Evolutionary conservation across 768 basidiomycete genomes (phyloP), one percentile per base, ranked within the genome.

Genomic region (Coprinopsis sp.): DNA sequence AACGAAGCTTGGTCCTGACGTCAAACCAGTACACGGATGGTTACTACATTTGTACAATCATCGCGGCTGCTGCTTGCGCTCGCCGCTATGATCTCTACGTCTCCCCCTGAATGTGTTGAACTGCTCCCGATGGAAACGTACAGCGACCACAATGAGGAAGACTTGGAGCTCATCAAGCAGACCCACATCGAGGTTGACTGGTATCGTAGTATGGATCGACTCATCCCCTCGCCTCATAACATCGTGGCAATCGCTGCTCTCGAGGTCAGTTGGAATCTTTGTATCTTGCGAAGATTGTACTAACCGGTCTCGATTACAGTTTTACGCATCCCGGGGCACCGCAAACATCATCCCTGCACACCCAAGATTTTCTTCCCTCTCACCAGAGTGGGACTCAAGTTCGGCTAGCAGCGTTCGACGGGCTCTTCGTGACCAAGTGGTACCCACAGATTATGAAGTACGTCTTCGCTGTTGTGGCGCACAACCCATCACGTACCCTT

Each of bases 211-310:
- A 91, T 96, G 84, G 96, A 99, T 64, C 77, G 93, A 44, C 73
- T 98, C 13, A 93, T 97, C 47, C 92, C 96, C 7, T 95, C 94
- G 1, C 82, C 84, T 38, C 92, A 95, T 56, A 99, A 99, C 59
- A 81, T 91, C 27, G 87, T 98, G 22, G 93, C 96, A 1, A 77
- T 88, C 39, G 91, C 96, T 21, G 85, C 84, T 6, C 70, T 99
- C 45, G 91, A 97, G 78, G 92, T 95, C 51, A 49, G 78, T n/a
- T n/a, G n/a, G n/a, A n/a, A 64, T 36, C 29, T 14, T 30, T 12
- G 14, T 28, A 16, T 4, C 22, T 16, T 8, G 40, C 4, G 4
- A 14, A 6, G 7, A 14, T 49, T n/a, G 37, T 10, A n/a, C 23
- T 31, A 31, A 33, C 29, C 21, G 27, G 24, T 34, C 8, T 23